phyloP scores from a whole-genome alignment of 208 protist genomes.

The Lotmaria passim region DNA sequence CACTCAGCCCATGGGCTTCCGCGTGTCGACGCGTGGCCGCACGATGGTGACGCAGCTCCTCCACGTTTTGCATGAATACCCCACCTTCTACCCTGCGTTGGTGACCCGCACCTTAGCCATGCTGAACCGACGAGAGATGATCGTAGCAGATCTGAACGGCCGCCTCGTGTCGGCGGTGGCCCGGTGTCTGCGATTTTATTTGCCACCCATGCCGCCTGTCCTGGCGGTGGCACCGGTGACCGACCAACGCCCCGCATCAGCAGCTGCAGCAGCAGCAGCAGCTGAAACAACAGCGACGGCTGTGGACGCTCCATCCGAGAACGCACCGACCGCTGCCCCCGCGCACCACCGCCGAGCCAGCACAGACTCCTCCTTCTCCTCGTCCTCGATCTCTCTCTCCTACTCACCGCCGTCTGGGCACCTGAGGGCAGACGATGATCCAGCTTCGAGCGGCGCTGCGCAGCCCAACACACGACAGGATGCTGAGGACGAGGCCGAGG shows the following conservation, averaged over 20 bases:
- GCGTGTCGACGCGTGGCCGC: conserved; percentile 31
- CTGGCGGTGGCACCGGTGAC: conserved; percentile 1
- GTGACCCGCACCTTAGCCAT: conserved; percentile 64
- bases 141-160: conserved; percentile 54
- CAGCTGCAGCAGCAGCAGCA: neutral
- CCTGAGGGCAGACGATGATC: neutral
- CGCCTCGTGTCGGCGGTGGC: conserved; percentile 58
- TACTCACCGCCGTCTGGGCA: neutral
- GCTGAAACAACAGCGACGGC: neutral
- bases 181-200: conserved; percentile 58
- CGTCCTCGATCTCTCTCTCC: neutral
- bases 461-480: no score
- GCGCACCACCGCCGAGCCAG: neutral
- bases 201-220: conserved; percentile 34
- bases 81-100: conserved; percentile 68
- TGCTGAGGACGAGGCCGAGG: no score
- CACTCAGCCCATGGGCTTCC: conserved; percentile 56
- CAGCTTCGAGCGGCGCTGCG: neutral
- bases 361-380: neutral
- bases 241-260: neutral
- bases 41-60: conserved; percentile 71
- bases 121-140: conserved; percentile 47
- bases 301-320: neutral
- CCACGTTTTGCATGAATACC: conserved; percentile 59
- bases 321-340: neutral